Base-by-base conservation (phyloP, 495 filamentous ascomycete species). In the Penicillium riverlandense region DNA sequence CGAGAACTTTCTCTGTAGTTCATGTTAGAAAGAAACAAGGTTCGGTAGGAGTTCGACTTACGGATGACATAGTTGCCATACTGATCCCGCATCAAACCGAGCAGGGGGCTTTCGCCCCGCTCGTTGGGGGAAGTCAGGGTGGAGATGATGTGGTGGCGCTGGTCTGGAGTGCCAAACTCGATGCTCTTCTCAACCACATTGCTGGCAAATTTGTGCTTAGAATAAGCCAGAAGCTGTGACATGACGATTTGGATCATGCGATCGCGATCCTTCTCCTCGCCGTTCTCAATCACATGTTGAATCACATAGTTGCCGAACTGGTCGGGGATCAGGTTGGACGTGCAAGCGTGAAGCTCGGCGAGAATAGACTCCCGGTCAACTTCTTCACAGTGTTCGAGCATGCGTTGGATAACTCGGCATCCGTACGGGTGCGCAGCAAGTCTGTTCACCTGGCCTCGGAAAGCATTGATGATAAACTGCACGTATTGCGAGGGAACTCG, bases 111-210 rank as follows among this genome's bases (percentile, higher is more conserved):
- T 40, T 84, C 80, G 8, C 83, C 83, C 15, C 83, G 77, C 4
- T 81, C 74, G 35, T 78, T 75, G 11, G 66, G 45, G 8, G 72
- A 71, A 2, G 78, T 82, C 12, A 96, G 65, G 29, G 73, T 78
- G 14, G 69, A 67, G 44, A 91, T 78, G 52, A 98, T 94, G 33
- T 76, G 73, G 12, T 66, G 75, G 38, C 83, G 80, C 55, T 95
- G 80, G 37, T 83, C 75, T 13, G 77, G 67, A 1, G 76, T 80
- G 9, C 86, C 89, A 50, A 78, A 79, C 43, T 83, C 70, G 38
- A 98, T 87, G 52, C 88, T 92, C 70, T 90, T 95, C 66, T 98
- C 92, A 1, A 98, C 94, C 6, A 98, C 92, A 53, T 98, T 96
- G 52, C 88, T 95, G 4, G 94, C 92, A 56, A 90, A 96, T 59